These are phyloP conservation scores for Dentipellis sp. DNA, from an alignment of 768 basidiomycete genomes.

Conservation along the genomic window DNA sequence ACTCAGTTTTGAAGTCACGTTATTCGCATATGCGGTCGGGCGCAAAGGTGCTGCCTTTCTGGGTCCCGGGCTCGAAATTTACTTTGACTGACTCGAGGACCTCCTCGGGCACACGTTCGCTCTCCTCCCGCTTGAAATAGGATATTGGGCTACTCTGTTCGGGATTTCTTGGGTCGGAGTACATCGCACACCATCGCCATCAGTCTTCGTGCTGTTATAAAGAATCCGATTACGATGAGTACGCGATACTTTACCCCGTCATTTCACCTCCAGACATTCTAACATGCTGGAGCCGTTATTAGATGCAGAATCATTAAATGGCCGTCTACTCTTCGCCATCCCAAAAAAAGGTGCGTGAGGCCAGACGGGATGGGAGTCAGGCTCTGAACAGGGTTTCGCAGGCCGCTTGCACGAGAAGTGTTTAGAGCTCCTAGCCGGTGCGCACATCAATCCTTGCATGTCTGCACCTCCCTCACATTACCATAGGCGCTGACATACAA, in stretches of 20 bases:
- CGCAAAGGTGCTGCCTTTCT: background rate
- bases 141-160: background rate
- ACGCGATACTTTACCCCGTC: background rate
- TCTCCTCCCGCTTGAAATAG: background rate
- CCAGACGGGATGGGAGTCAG: background rate
- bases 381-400: conserved; percentile 20
- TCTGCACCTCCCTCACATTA: background rate
- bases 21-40: background rate
- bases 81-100: background rate
- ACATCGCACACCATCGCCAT: background rate
- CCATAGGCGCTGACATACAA: conserved; percentile 86
- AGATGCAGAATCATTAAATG: conserved; percentile 76
- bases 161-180: background rate
- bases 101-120: background rate
- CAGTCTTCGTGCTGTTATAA: background rate
- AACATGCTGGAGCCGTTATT: conserved; percentile 4
- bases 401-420: conserved; percentile 90
- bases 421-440: conserved; percentile 74
- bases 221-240: background rate
- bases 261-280: background rate
- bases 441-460: background rate
- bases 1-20: background rate
- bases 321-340: conserved; percentile 86
- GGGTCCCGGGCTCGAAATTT: background rate
- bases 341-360: conserved; percentile 84